phyloP scores from a whole-genome alignment of 768 basidiomycete species.

The Leccinum boreale region DNA sequence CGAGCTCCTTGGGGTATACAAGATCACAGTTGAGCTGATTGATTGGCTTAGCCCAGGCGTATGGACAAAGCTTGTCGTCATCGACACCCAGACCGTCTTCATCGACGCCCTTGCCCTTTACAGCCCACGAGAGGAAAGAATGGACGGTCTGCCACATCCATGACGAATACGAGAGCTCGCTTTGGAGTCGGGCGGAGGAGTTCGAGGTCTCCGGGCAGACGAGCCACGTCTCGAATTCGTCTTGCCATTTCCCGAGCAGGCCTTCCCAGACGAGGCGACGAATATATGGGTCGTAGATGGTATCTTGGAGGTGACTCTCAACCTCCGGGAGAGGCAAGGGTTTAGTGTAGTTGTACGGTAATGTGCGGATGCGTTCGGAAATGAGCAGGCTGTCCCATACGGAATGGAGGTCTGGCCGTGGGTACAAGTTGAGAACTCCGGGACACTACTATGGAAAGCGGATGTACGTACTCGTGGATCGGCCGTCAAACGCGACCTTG shows the following conservation, averaged over 20 bases:
- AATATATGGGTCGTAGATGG: conserved; percentile 86
- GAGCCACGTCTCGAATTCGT: conserved; percentile 63
- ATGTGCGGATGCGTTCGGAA: conserved; percentile 73
- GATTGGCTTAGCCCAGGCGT: conserved; percentile 70
- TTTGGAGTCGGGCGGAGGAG: conserved; percentile 5
- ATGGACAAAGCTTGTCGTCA: conserved; percentile 67
- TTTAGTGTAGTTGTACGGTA: conserved; percentile 69
- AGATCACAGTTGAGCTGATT: conserved; percentile 80
- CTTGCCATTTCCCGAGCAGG: conserved; percentile 61
- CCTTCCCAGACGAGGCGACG: conserved; percentile 89
- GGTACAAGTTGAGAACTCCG: background rate
- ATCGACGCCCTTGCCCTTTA: background rate
- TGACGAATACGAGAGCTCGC: conserved; percentile 3
- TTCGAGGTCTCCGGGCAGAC: conserved; percentile 46
- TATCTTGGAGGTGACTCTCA: conserved; percentile 64
- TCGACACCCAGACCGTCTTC: conserved; percentile 40
- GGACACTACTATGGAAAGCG: background rate
- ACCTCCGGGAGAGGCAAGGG: conserved; percentile 68
- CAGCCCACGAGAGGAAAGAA: conserved; percentile 3
- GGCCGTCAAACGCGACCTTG: conserved; percentile 70
- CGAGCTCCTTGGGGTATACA: conserved; percentile 74
- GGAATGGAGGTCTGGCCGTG: conserved; percentile 66
- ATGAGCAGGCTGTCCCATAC: conserved; percentile 86
- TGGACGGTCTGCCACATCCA: conserved; percentile 26
- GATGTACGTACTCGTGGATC: conserved; percentile 59